These are phyloP conservation scores for Candida taoyuanica DNA, from an alignment of 805 yeast species.

Conservation along the genomic window DNA sequence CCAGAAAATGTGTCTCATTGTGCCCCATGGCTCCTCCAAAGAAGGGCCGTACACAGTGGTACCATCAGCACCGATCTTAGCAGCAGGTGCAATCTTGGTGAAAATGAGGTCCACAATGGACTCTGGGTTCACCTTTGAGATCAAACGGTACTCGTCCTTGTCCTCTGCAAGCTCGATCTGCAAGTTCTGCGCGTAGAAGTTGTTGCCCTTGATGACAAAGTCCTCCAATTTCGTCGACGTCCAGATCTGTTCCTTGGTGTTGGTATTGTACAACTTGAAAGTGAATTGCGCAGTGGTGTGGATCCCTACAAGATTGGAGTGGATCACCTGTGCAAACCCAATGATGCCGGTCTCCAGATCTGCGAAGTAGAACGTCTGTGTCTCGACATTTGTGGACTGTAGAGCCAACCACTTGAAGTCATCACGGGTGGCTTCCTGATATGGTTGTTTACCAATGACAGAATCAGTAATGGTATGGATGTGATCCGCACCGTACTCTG, in stretches of 20 bases:
- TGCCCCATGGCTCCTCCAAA: conserved; percentile 86
- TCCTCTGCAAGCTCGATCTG: conserved; percentile 57
- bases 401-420: conserved; percentile 80
- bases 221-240: conserved; percentile 86
- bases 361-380: conserved; percentile 85
- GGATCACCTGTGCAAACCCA: conserved; percentile 93
- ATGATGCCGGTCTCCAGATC: conserved; percentile 55
- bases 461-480: conserved; percentile 76
- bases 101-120: conserved; percentile 67
- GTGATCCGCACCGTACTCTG: conserved; percentile 91
- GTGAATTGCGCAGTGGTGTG: conserved; percentile 93
- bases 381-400: conserved; percentile 84
- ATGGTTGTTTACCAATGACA: conserved; percentile 54
- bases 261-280: conserved; percentile 65
- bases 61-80: conserved; percentile 89
- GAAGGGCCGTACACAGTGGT: conserved; percentile 84
- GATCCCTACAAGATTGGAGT: conserved; percentile 84
- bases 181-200: conserved; percentile 74
- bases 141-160: conserved; percentile 46
- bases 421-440: conserved; percentile 49
- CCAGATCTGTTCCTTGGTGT: conserved; percentile 57
- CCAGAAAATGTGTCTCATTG: conserved; percentile 96
- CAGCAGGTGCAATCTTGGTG: conserved; percentile 64
- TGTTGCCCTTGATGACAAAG: conserved; percentile 65
- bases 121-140: conserved; percentile 63